phyloP scores from a whole-genome alignment of 306 rosid species.

The Castanopsis chinensis region DNA sequence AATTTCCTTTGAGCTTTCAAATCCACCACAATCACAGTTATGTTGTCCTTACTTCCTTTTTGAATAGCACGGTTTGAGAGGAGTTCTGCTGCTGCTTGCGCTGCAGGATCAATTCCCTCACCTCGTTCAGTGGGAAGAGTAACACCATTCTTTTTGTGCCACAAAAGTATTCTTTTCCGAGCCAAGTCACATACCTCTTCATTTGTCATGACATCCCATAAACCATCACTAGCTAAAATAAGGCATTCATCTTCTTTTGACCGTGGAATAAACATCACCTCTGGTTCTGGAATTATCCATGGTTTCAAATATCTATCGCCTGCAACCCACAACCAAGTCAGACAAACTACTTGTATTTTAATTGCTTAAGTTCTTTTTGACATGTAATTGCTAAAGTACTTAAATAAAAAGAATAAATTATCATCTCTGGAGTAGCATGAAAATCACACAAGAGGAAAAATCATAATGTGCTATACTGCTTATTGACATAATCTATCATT shows the following conservation, averaged over 20 bases:
- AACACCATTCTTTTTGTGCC: conserved; percentile 83
- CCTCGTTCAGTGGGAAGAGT: conserved; percentile 59
- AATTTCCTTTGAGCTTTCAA: conserved; percentile 87
- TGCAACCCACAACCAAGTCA: conserved; percentile 33
- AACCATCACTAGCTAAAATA: conserved; percentile 84
- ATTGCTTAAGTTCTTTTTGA: no score
- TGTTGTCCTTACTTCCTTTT: conserved; percentile 89
- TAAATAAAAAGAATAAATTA: no score
- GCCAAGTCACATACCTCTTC: conserved; percentile 86
- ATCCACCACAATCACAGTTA: conserved; percentile 76
- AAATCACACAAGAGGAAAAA: neutral
- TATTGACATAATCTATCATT: neutral
- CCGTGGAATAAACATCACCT: conserved; percentile 68
- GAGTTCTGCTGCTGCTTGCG: conserved; percentile 90
- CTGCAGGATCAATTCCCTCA: conserved; percentile 69
- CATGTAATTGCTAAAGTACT: no score
- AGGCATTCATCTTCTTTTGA: conserved; percentile 79
- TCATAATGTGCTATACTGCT: neutral
- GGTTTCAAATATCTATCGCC: conserved; percentile 94
- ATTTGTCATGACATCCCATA: conserved; percentile 87
- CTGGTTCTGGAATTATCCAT: conserved; percentile 95
- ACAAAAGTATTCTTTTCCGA: conserved; percentile 63
- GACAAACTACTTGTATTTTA: neutral
- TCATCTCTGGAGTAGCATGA: neutral
- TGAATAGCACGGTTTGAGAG: conserved; percentile 76